phyloP scores from a whole-genome alignment of 23 red algal genomes.

The Pyropia haitanensis region DNA sequence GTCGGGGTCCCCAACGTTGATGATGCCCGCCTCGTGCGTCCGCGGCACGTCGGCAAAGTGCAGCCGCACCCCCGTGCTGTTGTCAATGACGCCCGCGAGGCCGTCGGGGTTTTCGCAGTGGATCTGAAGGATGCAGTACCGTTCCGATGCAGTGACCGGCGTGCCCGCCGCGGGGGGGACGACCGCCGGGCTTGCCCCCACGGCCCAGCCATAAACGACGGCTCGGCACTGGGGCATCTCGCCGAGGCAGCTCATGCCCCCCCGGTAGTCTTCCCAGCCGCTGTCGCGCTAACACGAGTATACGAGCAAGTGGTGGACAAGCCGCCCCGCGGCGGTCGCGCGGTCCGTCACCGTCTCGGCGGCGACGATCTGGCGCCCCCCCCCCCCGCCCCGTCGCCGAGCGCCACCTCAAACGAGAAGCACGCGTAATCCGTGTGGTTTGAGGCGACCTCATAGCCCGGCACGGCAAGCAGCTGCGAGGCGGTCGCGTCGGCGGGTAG shows the following conservation, averaged over 20 bases:
- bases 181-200: too few relatives aligned
- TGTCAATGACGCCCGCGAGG: conserved; percentile 2
- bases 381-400: conserved; percentile 6
- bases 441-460: conserved; percentile 2
- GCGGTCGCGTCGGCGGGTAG: conserved; percentile 21
- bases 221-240: too few relatives aligned
- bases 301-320: conserved; percentile 44
- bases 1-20: conserved; percentile 21
- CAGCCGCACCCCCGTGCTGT: conserved; percentile 15
- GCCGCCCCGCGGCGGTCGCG: conserved; percentile 1
- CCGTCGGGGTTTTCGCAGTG: conserved; percentile 29
- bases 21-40: conserved; percentile 14
- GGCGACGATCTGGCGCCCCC: conserved; percentile 36
- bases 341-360: conserved; percentile 31
- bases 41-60: conserved; percentile 26
- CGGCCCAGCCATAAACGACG: too few relatives aligned
- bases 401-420: background rate
- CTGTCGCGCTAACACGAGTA: conserved; percentile 24
- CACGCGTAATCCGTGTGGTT: conserved; percentile 36
- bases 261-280: background rate
- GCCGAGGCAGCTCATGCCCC: background rate
- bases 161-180: conserved; percentile 25
- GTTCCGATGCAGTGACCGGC: conserved; percentile 4
- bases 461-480: conserved; percentile 10
- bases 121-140: conserved; percentile 25